phyloP scores from a whole-genome alignment of 345 rosid genomes.

The Eucalyptus melliodora region DNA sequence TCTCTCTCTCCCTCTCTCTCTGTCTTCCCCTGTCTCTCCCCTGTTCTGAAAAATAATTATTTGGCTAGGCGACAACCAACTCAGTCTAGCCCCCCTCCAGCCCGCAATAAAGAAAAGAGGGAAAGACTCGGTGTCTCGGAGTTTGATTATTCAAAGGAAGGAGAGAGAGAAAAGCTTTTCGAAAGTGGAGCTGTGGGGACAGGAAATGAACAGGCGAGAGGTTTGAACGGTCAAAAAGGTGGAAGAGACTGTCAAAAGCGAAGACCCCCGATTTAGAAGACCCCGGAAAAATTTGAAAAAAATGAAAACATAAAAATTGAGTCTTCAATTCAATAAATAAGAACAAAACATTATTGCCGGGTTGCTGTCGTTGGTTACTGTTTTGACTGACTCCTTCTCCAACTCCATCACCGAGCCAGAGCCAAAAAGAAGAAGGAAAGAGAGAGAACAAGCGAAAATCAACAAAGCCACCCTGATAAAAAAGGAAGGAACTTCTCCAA shows the following conservation, averaged over 20 bases:
- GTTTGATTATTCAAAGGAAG: background rate
- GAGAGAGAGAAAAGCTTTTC: background rate
- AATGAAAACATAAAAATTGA: no score
- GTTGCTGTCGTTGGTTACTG: background rate
- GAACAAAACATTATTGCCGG: conserved; percentile 14
- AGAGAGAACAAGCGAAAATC: background rate
- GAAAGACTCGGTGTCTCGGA: background rate
- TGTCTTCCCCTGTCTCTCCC: background rate
- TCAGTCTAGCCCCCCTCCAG: background rate
- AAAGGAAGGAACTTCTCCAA: background rate
- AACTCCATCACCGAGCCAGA: background rate
- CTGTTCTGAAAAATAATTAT: background rate
- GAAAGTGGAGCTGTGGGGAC: background rate
- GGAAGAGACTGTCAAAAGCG: background rate
- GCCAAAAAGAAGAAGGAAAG: background rate
- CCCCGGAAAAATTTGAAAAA: background rate
- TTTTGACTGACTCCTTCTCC: conserved; percentile 8
- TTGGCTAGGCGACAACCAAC: background rate
- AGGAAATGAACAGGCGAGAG: background rate
- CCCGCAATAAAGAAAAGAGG: background rate
- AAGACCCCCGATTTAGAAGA: background rate
- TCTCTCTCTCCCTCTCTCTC: background rate
- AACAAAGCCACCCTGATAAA: background rate
- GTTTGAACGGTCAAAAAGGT: conserved; percentile 66
- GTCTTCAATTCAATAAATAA: background rate